A percentile compares a stretch with the other conserved stretches of the same genome.
Evolutionary conservation across 2,329 filamentous ascomycete genomes (phyloP).

Genomic region (Myrmaecium sp.): DNA sequence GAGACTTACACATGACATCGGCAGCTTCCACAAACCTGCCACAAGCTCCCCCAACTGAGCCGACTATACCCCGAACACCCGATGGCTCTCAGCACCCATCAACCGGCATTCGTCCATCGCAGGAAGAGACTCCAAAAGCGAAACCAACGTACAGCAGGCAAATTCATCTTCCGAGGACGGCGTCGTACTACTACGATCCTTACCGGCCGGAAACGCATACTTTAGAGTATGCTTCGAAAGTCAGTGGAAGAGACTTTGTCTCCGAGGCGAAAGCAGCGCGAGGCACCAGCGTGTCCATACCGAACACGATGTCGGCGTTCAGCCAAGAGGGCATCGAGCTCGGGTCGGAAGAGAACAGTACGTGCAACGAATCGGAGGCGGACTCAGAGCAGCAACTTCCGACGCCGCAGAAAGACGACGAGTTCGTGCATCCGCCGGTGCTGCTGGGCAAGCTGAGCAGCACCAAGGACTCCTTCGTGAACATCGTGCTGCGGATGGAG

Average conservation of each 20-base stretch:
- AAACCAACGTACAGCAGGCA: constrained; percentile 21
- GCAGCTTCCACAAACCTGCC: constrained; percentile 22
- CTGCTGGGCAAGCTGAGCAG: constrained; percentile 50
- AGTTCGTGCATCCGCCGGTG: constrained; percentile 22
- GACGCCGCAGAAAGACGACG: constrained; percentile 10
- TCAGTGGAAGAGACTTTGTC: constrained; percentile 28
- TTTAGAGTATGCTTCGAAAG: constrained; percentile 26
- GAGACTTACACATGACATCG: constrained; percentile 32
- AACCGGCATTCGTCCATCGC: not conserved
- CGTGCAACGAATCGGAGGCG: not conserved
- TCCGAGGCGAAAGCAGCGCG: constrained; percentile 8
- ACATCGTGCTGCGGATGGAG: constrained; percentile 46
- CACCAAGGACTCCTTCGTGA: constrained; percentile 44
- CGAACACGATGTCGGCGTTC: constrained; percentile 2
- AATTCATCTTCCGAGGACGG: constrained; percentile 25
- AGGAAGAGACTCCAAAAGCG: constrained; percentile 21
- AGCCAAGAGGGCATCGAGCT: too few relatives aligned
- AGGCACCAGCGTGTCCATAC: too few relatives aligned
- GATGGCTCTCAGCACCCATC: not conserved
- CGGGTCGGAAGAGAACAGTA: constrained; percentile 2
- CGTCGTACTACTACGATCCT: constrained; percentile 28
- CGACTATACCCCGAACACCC: constrained; percentile 15
- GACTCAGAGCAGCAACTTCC: constrained; percentile 3
- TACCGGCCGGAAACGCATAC: constrained; percentile 27
- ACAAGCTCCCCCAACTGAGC: constrained; percentile 18